Conservation (phyloP, 768 basidiomycete species). For the Amanita brunnescens region DNA sequence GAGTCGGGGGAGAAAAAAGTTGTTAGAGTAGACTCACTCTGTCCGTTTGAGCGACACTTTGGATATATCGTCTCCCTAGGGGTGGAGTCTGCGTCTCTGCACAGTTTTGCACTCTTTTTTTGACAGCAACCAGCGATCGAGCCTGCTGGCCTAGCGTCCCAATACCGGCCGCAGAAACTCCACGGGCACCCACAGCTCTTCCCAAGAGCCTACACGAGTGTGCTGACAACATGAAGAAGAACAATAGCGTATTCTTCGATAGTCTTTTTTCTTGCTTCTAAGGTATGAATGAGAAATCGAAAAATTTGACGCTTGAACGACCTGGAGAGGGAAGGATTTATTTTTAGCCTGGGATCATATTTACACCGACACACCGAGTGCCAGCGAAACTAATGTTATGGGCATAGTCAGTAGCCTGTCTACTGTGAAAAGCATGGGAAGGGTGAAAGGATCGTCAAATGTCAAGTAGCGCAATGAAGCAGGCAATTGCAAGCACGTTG, state of each 20-base stretch:
- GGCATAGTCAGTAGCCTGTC: no score
- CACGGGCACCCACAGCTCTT: not conserved
- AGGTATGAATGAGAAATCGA: not conserved
- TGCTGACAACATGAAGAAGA: not conserved
- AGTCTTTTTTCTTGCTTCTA: not conserved
- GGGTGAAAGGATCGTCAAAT: no score
- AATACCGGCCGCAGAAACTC: not conserved
- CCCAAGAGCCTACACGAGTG: conserved; percentile 4
- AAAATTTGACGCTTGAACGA: not conserved
- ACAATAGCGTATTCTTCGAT: not conserved
- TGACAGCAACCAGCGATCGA: not conserved
- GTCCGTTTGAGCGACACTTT: conserved; percentile 66
- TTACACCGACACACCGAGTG: no score
- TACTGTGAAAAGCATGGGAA: no score
- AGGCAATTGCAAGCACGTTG: no score
- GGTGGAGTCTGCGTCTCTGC: not conserved
- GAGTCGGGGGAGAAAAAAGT: not conserved
- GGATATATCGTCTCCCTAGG: conserved; percentile 23
- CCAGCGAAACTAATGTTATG: no score
- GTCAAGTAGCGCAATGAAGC: no score
- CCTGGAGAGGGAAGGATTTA: not conserved
- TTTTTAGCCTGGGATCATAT: not conserved
- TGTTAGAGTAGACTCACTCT: conserved; percentile 33
- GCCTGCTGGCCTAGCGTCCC: not conserved
- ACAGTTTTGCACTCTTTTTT: not conserved